Base-by-base conservation (phyloP, 352 stramenopile species). In the Phytopythium cucurbitacearum region DNA sequence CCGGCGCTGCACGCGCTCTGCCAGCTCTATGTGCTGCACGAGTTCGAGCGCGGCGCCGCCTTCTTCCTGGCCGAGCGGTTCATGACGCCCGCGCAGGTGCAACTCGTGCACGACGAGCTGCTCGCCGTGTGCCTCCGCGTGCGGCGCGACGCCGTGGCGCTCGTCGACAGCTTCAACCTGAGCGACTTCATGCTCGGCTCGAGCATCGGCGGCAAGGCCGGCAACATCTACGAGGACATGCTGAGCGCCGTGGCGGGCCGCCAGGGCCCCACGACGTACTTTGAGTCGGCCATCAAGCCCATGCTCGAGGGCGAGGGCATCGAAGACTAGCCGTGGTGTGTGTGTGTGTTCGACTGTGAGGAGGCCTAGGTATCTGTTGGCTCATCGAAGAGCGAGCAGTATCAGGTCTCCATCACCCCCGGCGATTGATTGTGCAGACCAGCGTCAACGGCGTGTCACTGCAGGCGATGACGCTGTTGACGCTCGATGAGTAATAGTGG, bases 111-210 rank as follows among this genome's bases (percentile, higher is more conserved):
- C 35, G 39, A 54, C 8, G 57, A 71, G 12, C 48, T 89, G 11
- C 57, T 80, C 21, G 40, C 50, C n/a, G 55, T 65, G n/a, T 91
- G 77, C 53, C 49, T 52, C 5, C 65, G 59, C 16, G 64, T 90
- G 34, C 79, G 84, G 41, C n/a, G 50, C 0, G 71, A 91, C 37
- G 78, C 77, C 5, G 83, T 94, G 41, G 55, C 69, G 44, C 69
- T 94, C 9, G 75, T 87, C 7, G 84, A 94, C 47, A 64, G 74
- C 33, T 94, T 90, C 59, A 79, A 91, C 63, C 53, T 93, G 39
- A 78, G 69, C 34, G 82, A 94, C 55, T 54, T 69, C 6, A 55
- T 86, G n/a, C 47, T 94, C 3, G 87, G 89, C 63, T 91, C 80
- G 49, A 76, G 58, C 11, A 76, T 94, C 6, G 82, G 82, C 6